These are phyloP conservation scores for Trichoderma reesei DNA, from an alignment of 495 filamentous ascomycete species.

Conservation along the genomic window DNA sequence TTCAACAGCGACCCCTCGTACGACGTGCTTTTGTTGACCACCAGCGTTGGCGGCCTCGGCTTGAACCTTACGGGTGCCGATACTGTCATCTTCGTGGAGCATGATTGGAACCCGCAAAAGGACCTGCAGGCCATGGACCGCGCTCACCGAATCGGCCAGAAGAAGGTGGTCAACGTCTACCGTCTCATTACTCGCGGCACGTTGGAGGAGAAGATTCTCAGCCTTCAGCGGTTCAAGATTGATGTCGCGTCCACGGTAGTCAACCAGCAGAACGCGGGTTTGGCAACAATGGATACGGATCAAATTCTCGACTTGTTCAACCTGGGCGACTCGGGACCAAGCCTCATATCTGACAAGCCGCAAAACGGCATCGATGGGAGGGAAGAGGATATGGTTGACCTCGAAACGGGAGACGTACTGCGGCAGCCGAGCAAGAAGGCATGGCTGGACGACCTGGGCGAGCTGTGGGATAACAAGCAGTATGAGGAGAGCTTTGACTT, in stretches of 20 bases:
- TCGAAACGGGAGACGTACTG: constrained; percentile 71
- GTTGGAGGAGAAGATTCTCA: constrained; percentile 96
- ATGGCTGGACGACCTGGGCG: constrained; percentile 84
- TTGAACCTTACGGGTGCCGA: constrained; percentile 95
- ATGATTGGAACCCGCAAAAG: constrained; percentile 99
- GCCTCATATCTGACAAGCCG: constrained; percentile 47
- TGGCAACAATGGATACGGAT: constrained; percentile 93
- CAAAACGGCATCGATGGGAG: constrained; percentile 45
- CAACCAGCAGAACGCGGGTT: constrained; percentile 95
- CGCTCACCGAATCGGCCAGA: constrained; percentile 95
- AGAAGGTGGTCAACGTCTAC: constrained; percentile 99
- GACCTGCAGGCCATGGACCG: constrained; percentile 99
- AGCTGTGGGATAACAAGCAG: constrained; percentile 91
- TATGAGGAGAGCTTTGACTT: constrained; percentile 97
- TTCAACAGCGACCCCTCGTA: constrained; percentile 97
- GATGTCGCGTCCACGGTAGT: constrained; percentile 97
- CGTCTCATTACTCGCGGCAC: constrained; percentile 91
- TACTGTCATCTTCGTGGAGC: constrained; percentile 98
- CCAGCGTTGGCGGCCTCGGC: constrained; percentile 86
- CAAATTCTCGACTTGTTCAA: constrained; percentile 96
- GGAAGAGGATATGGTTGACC: constrained; percentile 91
- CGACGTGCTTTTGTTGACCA: constrained; percentile 85
- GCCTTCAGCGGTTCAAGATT: constrained; percentile 98
- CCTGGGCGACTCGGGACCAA: constrained; percentile 66
- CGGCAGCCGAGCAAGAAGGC: constrained; percentile 95